phyloP scores from a whole-genome alignment of 2,329 filamentous ascomycete genomes.

The Aspergillus quadricinctus region DNA sequence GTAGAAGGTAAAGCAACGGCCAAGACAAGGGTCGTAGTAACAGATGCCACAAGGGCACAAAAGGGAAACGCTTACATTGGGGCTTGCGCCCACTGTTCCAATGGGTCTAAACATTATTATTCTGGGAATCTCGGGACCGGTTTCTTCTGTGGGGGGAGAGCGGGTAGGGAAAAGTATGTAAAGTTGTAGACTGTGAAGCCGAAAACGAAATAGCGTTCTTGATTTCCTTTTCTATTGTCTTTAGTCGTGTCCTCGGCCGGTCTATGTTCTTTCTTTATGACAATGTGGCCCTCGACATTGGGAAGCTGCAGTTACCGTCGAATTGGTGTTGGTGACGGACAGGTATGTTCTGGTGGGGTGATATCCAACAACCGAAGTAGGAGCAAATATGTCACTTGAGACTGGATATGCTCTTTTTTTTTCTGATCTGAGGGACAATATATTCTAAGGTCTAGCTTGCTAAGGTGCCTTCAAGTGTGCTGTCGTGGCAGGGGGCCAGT shows the following conservation, averaged over 20 bases:
- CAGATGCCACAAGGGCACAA: not conserved
- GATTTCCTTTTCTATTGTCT: not conserved
- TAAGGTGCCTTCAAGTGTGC: not conserved
- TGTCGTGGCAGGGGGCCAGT: not conserved
- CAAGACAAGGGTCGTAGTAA: not conserved
- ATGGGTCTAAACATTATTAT: conserved; percentile 5
- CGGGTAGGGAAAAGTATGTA: not conserved
- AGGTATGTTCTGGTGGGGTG: not conserved
- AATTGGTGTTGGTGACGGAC: not conserved
- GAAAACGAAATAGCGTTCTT: not conserved
- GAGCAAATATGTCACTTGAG: not conserved
- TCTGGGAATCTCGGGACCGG: not conserved
- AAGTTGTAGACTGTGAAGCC: not conserved
- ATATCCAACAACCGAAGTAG: not conserved
- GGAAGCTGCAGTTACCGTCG: not conserved
- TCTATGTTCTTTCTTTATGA: not conserved
- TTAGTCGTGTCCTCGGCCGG: not conserved
- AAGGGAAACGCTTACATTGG: conserved; percentile 4
- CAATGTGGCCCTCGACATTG: not conserved
- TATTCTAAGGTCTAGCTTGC: not conserved
- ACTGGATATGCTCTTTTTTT: not conserved
- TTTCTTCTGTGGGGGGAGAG: conserved; percentile 9
- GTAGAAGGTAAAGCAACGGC: not conserved
- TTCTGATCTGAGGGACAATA: not conserved
- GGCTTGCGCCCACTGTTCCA: not conserved